Evolutionary conservation across 306 rosid species (phyloP).

Genomic region (Inga oerstediana): DNA sequence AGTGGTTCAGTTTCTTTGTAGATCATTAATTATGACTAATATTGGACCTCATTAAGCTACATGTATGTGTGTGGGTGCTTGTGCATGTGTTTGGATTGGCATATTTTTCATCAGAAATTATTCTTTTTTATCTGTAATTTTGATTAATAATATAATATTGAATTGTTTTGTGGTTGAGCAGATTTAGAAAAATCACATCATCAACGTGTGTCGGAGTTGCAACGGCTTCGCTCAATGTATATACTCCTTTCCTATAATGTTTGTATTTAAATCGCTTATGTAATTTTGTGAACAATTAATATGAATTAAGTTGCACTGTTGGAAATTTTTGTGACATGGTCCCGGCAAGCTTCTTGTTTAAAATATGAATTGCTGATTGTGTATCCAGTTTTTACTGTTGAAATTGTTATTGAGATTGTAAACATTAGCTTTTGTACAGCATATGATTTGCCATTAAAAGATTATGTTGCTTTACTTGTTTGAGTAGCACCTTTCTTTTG

Average conservation of each 20-base stretch:
- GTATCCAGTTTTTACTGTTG: neutral
- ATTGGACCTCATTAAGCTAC: neutral
- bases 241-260: constrained; percentile 36
- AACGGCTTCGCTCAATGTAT: constrained; percentile 89
- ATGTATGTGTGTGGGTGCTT: neutral
- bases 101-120: constrained; percentile 4
- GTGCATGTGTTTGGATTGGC: neutral
- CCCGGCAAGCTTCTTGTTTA: neutral
- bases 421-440: neutral
- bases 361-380: neutral
- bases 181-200: constrained; percentile 96
- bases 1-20: neutral
- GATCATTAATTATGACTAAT: neutral
- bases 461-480: neutral
- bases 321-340: neutral
- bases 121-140: neutral
- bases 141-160: neutral
- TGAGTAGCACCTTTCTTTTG: neutral
- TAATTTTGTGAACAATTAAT: constrained; percentile 17
- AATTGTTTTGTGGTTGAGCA: constrained; percentile 47
- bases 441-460: neutral
- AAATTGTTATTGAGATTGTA: neutral
- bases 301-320: neutral
- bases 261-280: constrained; percentile 19
- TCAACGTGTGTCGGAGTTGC: constrained; percentile 94